Conservation (phyloP, 2,329 filamentous ascomycete genomes). For the Trichoderma arundinaceum region DNA sequence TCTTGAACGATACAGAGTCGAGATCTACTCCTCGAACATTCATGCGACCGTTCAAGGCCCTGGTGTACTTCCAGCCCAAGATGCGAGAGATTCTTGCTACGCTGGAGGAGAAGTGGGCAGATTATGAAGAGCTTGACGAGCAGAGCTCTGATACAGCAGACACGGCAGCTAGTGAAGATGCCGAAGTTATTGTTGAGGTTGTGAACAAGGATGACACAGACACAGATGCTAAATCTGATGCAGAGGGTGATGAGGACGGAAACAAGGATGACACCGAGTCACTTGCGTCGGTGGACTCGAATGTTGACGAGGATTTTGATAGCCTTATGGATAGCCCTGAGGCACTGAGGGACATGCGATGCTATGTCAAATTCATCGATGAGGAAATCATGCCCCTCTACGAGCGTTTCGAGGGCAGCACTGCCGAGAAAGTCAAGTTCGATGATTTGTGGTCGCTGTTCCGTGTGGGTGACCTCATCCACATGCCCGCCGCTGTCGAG, state of each 20-base stretch:
- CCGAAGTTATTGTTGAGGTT: slow-evolving; percentile 41
- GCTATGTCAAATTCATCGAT: slow-evolving; percentile 53
- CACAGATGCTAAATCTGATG: slow-evolving; percentile 18
- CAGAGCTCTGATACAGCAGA: slow-evolving; percentile 38
- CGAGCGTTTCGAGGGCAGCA: slow-evolving; percentile 38
- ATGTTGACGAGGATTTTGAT: slow-evolving; percentile 45
- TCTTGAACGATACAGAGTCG: slow-evolving; percentile 46
- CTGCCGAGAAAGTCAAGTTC: slow-evolving; percentile 45
- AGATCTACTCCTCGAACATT: slow-evolving; percentile 49
- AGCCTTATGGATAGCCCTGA: slow-evolving; percentile 48
- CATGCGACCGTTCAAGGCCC: slow-evolving; percentile 48
- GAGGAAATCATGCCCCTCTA: slow-evolving; percentile 49
- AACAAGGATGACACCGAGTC: slow-evolving; percentile 44
- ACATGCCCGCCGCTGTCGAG: slow-evolving; percentile 46
- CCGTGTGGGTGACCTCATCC: slow-evolving; percentile 49
- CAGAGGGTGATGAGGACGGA: slow-evolving; percentile 32
- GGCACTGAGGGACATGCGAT: slow-evolving; percentile 49
- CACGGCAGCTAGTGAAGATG: slow-evolving; percentile 35
- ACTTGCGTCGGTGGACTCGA: slow-evolving; percentile 46
- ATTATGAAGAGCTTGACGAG: slow-evolving; percentile 43
- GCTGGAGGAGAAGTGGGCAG: slow-evolving; percentile 51
- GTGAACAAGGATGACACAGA: slow-evolving; percentile 11
- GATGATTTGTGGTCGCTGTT: slow-evolving; percentile 53
- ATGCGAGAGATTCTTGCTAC: slow-evolving; percentile 48
- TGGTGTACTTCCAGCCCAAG: slow-evolving; percentile 50